Base-by-base conservation (phyloP, 148 eudicot species). In the Arctostaphylos glauca region DNA sequence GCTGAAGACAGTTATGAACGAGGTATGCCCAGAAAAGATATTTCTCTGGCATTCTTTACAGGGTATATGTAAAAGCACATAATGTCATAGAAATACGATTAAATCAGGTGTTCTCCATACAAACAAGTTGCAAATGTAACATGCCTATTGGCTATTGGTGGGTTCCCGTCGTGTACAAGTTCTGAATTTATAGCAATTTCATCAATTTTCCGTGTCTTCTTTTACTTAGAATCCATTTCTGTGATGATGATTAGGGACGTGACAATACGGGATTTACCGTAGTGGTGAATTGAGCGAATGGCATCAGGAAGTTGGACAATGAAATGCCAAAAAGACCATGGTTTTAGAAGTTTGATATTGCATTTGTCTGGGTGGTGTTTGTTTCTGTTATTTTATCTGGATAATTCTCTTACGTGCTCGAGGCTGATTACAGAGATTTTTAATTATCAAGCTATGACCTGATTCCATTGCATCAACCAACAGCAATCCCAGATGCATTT, bases 1-100 rank as follows among this genome's bases (percentile, higher is more conserved):
- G 72, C 81, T 91, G 74, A 87, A 84, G 82, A 83, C 56, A 67
- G 59, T 91, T 59, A 83, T 95, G 18, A 56, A 81, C 21, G 84
- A 87, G 62, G 48, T 90, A 50, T 90, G 95, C 88, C 94, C 93
- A 0, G 94, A 91, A 77, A 95, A 90, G 91, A 84, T 79, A 25
- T 85, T 72, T 77, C 90, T 92, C 78, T 95, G 92, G 94, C 78
- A 91, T 83, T 80, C 86, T 67, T 77, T 88, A 74, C 80, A 47
- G 49, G 70, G 46, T 47, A 15, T 13, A 62, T 12, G 52, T 31
- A 75, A 66, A 50, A 50, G 70, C 46, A 16, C 15, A 47, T 47
- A 59, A 55, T 43, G 38, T 66, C 71, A 31, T 66, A 9, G 53
- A 56, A 18, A n/a, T 18, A 89, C 23, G 21, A 87, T 31, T 31